Evolutionary conservation across 2,329 filamentous ascomycete genomes (phyloP).

Genomic region (Hymenoscyphus occultus): DNA sequence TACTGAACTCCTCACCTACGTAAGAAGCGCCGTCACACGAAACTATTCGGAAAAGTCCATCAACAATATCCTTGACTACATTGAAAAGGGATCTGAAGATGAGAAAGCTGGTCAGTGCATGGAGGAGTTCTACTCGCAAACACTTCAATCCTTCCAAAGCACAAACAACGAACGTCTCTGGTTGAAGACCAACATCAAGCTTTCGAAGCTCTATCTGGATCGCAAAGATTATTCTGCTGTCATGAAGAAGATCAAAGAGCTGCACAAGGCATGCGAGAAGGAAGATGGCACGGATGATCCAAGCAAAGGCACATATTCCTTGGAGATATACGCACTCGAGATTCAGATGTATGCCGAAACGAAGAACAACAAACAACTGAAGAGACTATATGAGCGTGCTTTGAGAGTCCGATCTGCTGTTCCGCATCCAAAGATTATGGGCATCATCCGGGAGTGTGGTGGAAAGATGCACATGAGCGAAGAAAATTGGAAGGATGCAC

Average conservation of each 20-base stretch:
- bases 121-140: conserved; percentile 93
- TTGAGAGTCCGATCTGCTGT: conserved; percentile 94
- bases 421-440: conserved; percentile 98
- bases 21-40: conserved; percentile 92
- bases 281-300: conserved; percentile 87
- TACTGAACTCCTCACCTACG: conserved; percentile 90
- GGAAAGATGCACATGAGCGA: conserved; percentile 99
- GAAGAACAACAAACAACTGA: conserved; percentile 95
- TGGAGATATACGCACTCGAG: conserved; percentile 94
- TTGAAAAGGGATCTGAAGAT: conserved; percentile 82
- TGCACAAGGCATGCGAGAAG: conserved; percentile 84
- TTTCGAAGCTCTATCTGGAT: conserved; percentile 86
- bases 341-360: conserved; percentile 99
- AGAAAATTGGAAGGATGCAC: conserved; percentile 97
- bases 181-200: conserved; percentile 98
- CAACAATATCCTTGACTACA: conserved; percentile 98
- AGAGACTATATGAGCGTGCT: conserved; percentile 86
- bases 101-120: conserved; percentile 75
- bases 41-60: conserved; percentile 99
- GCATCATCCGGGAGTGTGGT: conserved; percentile 96
- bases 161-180: conserved; percentile 97
- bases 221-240: conserved; percentile 82
- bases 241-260: conserved; percentile 78
- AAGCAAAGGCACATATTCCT: conserved; percentile 91
- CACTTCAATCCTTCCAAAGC: conserved; percentile 89